Percentiles rank a stretch among this genome's conserved stretches.
Evolutionary conservation across 1,284 basidiomycete genomes (phyloP).

Genomic region (Singerocomus inundabilis): DNA sequence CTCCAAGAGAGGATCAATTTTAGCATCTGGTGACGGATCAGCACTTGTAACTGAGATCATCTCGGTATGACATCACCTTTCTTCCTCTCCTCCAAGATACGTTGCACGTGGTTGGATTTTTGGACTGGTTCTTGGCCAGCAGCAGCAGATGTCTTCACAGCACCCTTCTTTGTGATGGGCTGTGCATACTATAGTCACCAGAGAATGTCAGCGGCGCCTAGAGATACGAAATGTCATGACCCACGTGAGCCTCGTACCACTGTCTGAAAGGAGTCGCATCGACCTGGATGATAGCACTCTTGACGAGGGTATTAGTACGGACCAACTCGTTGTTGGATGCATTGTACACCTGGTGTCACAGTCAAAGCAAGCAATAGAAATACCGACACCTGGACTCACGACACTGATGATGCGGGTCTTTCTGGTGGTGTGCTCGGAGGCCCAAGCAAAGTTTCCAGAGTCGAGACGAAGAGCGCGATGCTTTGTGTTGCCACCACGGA

Average conservation of each 20-base stretch:
- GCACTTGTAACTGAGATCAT: slow-evolving; percentile 2
- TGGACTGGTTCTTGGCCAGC: slow-evolving; percentile 70
- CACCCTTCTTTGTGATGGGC: slow-evolving; percentile 79
- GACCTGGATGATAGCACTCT: slow-evolving; percentile 91
- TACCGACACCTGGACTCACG: slow-evolving; percentile 52
- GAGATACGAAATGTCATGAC: slow-evolving; percentile 34
- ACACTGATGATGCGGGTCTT: slow-evolving; percentile 96
- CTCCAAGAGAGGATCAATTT: slow-evolving; percentile 87
- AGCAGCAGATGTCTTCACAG: slow-evolving; percentile 50
- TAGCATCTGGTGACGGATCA: slow-evolving; percentile 58
- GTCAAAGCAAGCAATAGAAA: slow-evolving; percentile 11
- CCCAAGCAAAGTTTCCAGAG: slow-evolving; percentile 96
- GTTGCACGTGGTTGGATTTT: slow-evolving; percentile 86
- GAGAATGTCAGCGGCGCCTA: slow-evolving; percentile 9
- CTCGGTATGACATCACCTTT: slow-evolving; percentile 55
- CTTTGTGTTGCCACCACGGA: slow-evolving; percentile 92
- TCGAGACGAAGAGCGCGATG: slow-evolving; percentile 93
- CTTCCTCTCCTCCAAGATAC: slow-evolving; percentile 83
- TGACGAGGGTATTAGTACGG: slow-evolving; percentile 97
- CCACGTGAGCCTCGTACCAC: slow-evolving; percentile 95
- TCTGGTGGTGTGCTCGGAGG: slow-evolving; percentile 84
- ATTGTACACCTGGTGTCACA: slow-evolving; percentile 80
- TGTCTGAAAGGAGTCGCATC: slow-evolving; percentile 97
- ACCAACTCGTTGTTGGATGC: slow-evolving; percentile 98
- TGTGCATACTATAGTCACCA: slow-evolving; percentile 71